Base-by-base conservation (phyloP, 208 protist species). In the Leishmania martiniquensis region DNA sequence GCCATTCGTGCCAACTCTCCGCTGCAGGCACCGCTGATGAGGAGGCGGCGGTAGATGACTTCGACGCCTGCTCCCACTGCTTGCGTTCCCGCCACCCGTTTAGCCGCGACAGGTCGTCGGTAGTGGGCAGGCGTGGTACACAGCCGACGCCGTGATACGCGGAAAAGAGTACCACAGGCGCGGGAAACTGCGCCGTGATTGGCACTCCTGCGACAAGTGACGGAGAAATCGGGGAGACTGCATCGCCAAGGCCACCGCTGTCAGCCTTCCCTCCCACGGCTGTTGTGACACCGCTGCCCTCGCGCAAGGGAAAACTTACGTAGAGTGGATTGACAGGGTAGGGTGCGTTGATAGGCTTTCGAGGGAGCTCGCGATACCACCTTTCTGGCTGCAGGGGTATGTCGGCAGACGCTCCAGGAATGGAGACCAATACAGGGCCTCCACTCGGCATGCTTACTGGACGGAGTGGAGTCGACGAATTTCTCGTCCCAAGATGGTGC, bases 121-220 rank as follows among this genome's bases (percentile, higher is more conserved):
- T 39, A 1, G 69, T 69, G 2, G 92, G 92, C 22, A 95, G 34
- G 37, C 76, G 80, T 9, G 90, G 78, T 39, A 84, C 80, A 68
- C 93, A 96, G 52, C 88, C 79, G 10, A 90, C 75, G 25, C 93
- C 93, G 84, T 90, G 84, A 45, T 85, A 83, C 13, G 59, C 75
- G 4, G 82, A 59, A 75, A 96, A 96, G 20, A 78, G 51, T 34
- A 88, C 45, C 2, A 95, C 84, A 13, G 93, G 87, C 0, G 74
- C 74, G 13, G 93, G 93, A 66, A 89, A 90, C 77, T 95, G 89
- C 2, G 88, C 83, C 52, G 79, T 71, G 22, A 83, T 79, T 1
- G 69, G 49, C 15, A 51, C 66, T 60, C 79, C 79, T 9, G 60
- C 74, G 1, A 20, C 75, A 29, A 54, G 78, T 22, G 62, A 0